These are phyloP conservation scores for Kodamaea ohmeri DNA, from an alignment of 1,139 yeast genomes.

Conservation along the genomic window DNA sequence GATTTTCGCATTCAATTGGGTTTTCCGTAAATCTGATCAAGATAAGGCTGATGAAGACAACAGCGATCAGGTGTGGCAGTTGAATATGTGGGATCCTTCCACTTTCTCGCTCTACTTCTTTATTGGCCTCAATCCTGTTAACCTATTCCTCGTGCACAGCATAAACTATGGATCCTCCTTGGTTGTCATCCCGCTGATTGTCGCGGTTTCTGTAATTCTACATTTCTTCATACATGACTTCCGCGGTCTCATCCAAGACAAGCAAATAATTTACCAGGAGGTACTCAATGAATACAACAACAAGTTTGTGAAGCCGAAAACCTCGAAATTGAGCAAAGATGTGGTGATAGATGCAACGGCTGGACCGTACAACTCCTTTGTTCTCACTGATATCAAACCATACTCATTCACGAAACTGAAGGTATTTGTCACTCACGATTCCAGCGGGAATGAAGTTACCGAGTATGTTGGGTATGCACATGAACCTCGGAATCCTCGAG, in stretches of 20 bases:
- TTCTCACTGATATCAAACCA: slow-evolving; percentile 28
- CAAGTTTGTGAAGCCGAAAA: slow-evolving; percentile 63
- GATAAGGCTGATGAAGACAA: slow-evolving; percentile 8
- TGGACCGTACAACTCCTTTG: slow-evolving; percentile 36
- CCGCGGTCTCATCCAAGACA: slow-evolving; percentile 52
- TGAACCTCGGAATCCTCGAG: not conserved
- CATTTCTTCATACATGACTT: slow-evolving; percentile 45
- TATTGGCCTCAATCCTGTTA: slow-evolving; percentile 57
- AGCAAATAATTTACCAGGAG: slow-evolving; percentile 58
- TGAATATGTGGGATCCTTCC: slow-evolving; percentile 39
- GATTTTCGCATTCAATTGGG: slow-evolving; percentile 5
- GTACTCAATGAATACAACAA: slow-evolving; percentile 61
- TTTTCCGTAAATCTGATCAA: not conserved
- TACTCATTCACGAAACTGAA: slow-evolving; percentile 36
- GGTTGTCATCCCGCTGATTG: slow-evolving; percentile 12
- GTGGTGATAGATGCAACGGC: slow-evolving; percentile 63
- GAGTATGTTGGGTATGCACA: slow-evolving; percentile 13
- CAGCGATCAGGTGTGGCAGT: slow-evolving; percentile 45
- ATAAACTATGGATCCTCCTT: slow-evolving; percentile 1
- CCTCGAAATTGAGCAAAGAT: slow-evolving; percentile 54
- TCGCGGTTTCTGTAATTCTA: slow-evolving; percentile 38
- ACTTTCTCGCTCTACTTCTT: slow-evolving; percentile 27
- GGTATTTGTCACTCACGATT: slow-evolving; percentile 47
- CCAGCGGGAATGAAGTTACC: slow-evolving; percentile 32
- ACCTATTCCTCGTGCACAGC: slow-evolving; percentile 33